Evolutionary conservation across 306 rosid species (phyloP).

Genomic region (Sphenostylis stenocarpa): DNA sequence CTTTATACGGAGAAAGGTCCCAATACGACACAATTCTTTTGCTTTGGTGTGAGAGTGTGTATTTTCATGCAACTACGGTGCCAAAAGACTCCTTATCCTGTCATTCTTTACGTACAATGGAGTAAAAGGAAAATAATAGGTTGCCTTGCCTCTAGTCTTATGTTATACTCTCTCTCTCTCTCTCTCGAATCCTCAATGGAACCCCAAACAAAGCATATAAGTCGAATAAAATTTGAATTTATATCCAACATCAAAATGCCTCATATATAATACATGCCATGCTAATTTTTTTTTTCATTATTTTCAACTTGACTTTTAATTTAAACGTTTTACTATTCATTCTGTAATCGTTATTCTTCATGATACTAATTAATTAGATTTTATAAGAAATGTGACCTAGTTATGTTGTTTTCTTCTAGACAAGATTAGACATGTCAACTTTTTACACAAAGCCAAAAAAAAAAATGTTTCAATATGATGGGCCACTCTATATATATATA

Average conservation of each 20-base stretch:
- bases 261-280: background rate
- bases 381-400: too few relatives aligned
- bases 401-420: background rate
- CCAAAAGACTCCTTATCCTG: slow-evolving; percentile 50
- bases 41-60: slow-evolving; percentile 61
- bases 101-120: slow-evolving; percentile 61
- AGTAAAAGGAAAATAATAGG: slow-evolving; percentile 43
- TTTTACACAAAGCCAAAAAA: background rate
- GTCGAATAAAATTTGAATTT: background rate
- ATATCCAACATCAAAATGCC: background rate
- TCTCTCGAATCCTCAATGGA: slow-evolving; percentile 13
- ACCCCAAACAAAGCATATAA: background rate
- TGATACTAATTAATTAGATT: background rate
- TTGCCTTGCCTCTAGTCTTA: slow-evolving; percentile 35
- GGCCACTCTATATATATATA: too few relatives aligned
- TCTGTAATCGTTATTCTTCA: background rate
- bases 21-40: slow-evolving; percentile 56
- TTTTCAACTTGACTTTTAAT: background rate
- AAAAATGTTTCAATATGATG: background rate
- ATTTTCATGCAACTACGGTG: slow-evolving; percentile 73
- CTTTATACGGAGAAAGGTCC: slow-evolving; percentile 73
- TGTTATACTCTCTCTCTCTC: background rate
- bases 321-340: background rate
- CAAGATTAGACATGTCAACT: background rate
- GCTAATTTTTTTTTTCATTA: background rate